These are phyloP conservation scores for Posidonia australis DNA, from an alignment of 106 monocot genomes.

Conservation along the genomic window DNA sequence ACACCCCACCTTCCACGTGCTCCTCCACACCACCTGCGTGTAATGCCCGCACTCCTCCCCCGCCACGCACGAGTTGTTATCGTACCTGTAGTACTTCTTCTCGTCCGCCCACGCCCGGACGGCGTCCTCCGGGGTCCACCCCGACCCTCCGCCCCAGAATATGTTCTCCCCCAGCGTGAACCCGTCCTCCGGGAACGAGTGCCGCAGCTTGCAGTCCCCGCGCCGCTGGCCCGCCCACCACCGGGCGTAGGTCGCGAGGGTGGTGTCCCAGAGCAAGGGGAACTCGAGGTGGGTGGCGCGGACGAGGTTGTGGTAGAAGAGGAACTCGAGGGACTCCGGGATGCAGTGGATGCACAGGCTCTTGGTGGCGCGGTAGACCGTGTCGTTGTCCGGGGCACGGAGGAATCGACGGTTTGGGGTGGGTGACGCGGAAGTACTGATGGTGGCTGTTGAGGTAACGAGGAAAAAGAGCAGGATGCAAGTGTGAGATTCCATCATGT, in stretches of 20 bases:
- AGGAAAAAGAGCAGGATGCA: too few species aligned
- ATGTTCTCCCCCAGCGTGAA: neutral
- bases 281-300: constrained; percentile 30
- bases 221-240: neutral
- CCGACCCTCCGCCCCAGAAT: neutral
- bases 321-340: constrained; percentile 37
- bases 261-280: constrained; percentile 40
- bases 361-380: constrained; percentile 21
- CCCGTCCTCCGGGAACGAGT: too few species aligned
- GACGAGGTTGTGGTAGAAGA: constrained; percentile 43
- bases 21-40: constrained; percentile 7
- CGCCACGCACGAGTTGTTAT: neutral
- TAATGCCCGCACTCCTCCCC: neutral
- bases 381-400: neutral
- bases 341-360: constrained; percentile 29
- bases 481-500: too few species aligned
- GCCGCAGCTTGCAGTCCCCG: too few species aligned
- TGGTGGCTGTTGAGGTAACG: too few species aligned
- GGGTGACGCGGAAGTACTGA: too few species aligned
- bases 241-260: constrained; percentile 3
- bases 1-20: constrained; percentile 1
- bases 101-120: neutral
- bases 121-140: neutral
- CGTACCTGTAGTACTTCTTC: constrained; percentile 5
- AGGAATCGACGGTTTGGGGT: too few species aligned